A percentile compares a stretch with the other conserved stretches of the same genome.
phyloP scores from a whole-genome alignment of 179 eudicot genomes.

The Heliamphora pulchella region DNA sequence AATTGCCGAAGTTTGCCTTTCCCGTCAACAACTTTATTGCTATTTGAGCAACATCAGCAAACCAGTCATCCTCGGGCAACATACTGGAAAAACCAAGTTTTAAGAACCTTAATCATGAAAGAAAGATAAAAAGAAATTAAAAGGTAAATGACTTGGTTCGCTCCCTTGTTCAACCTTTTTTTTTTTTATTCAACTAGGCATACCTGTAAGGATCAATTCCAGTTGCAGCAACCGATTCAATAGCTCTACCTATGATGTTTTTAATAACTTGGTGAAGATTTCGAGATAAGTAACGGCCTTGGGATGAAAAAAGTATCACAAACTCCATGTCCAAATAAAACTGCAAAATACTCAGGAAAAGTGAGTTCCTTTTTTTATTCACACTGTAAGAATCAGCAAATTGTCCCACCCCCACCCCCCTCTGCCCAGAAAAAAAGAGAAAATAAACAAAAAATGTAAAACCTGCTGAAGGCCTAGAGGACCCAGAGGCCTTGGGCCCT shows the following conservation, averaged over 20 bases:
- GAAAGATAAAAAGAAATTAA: neutral
- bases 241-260: slow-evolving; percentile 67
- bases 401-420: neutral
- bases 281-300: slow-evolving; percentile 91
- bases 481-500: slow-evolving; percentile 59
- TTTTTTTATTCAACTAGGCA: neutral
- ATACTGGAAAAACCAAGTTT: slow-evolving; percentile 32
- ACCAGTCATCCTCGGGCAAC: slow-evolving; percentile 97
- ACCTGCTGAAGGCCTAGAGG: slow-evolving; percentile 96
- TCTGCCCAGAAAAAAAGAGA: neutral
- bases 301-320: slow-evolving; percentile 84
- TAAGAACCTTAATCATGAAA: neutral
- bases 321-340: slow-evolving; percentile 97
- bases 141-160: neutral
- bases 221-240: slow-evolving; percentile 69
- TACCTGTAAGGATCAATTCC: slow-evolving; percentile 90
- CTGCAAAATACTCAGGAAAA: slow-evolving; percentile 30
- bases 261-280: slow-evolving; percentile 80
- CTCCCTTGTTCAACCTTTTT: neutral
- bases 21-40: slow-evolving; percentile 75
- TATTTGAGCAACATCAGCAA: slow-evolving; percentile 76
- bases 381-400: neutral
- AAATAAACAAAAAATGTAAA: neutral
- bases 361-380: neutral
- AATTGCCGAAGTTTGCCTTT: slow-evolving; percentile 40